phyloP scores from a whole-genome alignment of 1,139 yeast species.

The Meyerozyma guilliermondii region DNA sequence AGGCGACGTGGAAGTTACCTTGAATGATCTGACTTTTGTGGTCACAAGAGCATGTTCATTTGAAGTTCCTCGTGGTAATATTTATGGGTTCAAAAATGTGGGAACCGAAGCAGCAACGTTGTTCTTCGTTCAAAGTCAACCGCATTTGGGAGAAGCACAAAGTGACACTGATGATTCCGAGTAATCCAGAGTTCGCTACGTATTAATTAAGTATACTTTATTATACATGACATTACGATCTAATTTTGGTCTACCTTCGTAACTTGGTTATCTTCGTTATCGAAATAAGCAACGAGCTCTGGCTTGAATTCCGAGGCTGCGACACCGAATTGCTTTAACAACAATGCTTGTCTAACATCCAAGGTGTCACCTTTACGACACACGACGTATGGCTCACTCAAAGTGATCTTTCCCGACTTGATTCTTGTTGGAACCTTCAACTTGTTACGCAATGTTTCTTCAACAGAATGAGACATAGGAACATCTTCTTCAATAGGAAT shows the following conservation, averaged over 20 bases:
- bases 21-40: constrained; percentile 55
- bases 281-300: constrained; percentile 69
- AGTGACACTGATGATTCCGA: neutral
- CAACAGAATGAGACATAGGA: constrained; percentile 94
- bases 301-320: constrained; percentile 91
- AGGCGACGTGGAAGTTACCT: constrained; percentile 66
- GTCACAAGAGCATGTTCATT: constrained; percentile 74
- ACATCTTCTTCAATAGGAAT: constrained; percentile 87
- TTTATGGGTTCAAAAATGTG: constrained; percentile 58
- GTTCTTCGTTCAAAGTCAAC: constrained; percentile 65
- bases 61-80: constrained; percentile 74
- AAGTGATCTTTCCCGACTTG: constrained; percentile 78
- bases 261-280: constrained; percentile 43
- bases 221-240: constrained; percentile 2
- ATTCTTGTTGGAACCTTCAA: constrained; percentile 89
- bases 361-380: constrained; percentile 76
- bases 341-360: constrained; percentile 87
- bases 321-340: constrained; percentile 91
- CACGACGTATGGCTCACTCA: constrained; percentile 73
- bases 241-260: constrained; percentile 14
- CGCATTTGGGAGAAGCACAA: neutral
- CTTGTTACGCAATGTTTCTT: constrained; percentile 83
- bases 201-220: neutral
- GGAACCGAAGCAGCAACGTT: constrained; percentile 55
- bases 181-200: neutral